Percentiles rank a stretch among this genome's conserved stretches.
Conservation (phyloP, 1,139 yeast genomes). For the Suhomyces anneliseae region DNA sequence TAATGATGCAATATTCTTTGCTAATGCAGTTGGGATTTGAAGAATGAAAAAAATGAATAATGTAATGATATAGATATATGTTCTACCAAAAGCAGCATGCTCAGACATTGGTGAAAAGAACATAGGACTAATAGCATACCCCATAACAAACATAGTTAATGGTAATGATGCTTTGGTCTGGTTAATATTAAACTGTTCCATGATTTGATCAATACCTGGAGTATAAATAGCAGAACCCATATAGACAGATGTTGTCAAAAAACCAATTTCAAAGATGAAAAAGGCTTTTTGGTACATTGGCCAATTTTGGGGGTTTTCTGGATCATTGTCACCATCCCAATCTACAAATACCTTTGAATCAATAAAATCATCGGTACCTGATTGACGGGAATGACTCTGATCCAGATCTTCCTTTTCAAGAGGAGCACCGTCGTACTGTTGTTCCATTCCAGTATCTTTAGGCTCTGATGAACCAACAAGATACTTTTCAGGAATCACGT, state of each 20-base stretch:
- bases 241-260: conserved; percentile 53
- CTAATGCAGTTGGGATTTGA: conserved; percentile 33
- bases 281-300: conserved; percentile 35
- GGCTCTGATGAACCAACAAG: conserved; percentile 9
- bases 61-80: conserved; percentile 31
- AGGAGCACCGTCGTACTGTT: background rate
- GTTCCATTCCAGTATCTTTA: conserved; percentile 7
- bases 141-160: conserved; percentile 36
- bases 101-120: conserved; percentile 40
- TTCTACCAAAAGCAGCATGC: conserved; percentile 53
- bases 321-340: conserved; percentile 55
- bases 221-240: conserved; percentile 63
- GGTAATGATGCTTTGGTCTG: conserved; percentile 31
- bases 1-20: conserved; percentile 29
- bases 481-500: conserved; percentile 35
- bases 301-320: conserved; percentile 62
- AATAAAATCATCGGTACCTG: background rate
- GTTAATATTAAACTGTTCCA: conserved; percentile 27
- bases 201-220: conserved; percentile 46
- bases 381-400: background rate
- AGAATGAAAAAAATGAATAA: conserved; percentile 30
- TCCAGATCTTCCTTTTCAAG: background rate
- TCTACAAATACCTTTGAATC: conserved; percentile 19
- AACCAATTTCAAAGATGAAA: conserved; percentile 38
- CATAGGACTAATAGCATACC: conserved; percentile 42